Conservation (phyloP, 257 asterid genomes). For the Nicotiana sylvestris region DNA sequence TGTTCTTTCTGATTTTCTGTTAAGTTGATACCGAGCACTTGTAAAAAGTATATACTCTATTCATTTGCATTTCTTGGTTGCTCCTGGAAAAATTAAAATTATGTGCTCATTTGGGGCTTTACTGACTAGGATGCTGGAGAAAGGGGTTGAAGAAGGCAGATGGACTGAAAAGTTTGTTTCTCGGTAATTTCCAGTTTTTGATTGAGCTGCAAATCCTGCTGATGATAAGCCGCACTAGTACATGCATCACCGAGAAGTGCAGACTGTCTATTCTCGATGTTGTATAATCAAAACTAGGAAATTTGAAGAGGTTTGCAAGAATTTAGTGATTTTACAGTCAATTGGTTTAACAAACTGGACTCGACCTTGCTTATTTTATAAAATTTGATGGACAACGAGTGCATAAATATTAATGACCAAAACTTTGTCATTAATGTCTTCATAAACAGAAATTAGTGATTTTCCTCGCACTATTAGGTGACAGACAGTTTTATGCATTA, state of each 20-base stretch:
- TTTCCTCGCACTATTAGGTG: background rate
- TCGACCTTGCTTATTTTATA: background rate
- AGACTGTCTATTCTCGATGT: background rate
- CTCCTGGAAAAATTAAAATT: background rate
- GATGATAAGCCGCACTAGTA: background rate
- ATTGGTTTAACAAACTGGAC: background rate
- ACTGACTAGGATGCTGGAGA: slow-evolving; percentile 68
- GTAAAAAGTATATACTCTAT: background rate
- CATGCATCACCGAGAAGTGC: background rate
- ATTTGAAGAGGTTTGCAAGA: background rate
- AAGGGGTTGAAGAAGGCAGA: slow-evolving; percentile 78
- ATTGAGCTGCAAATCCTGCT: background rate
- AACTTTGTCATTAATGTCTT: background rate
- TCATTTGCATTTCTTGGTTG: background rate
- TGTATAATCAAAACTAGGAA: background rate
- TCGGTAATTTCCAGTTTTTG: slow-evolving; percentile 40
- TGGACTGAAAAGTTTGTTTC: slow-evolving; percentile 89
- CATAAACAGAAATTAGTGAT: background rate
- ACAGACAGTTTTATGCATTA: background rate
- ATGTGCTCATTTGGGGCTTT: background rate
- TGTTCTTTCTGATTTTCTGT: slow-evolving; percentile 17
- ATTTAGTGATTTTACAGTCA: background rate
- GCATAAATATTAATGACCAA: background rate
- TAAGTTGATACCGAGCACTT: background rate
- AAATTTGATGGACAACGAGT: background rate